Base-by-base conservation (phyloP, 352 stramenopile species). In the Globisporangium recalcitrans region DNA sequence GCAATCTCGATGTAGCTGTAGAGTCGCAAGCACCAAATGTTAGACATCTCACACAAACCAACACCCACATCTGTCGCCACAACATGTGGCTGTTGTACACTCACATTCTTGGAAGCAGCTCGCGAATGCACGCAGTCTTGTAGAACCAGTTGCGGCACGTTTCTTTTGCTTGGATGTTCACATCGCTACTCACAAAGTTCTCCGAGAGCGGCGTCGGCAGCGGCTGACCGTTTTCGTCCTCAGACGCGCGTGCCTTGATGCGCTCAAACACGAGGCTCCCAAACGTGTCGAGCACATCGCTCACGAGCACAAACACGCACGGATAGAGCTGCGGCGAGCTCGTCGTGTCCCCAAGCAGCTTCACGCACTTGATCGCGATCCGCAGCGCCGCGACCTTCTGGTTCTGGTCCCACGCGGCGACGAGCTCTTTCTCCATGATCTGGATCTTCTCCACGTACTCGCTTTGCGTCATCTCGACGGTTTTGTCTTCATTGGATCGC, bases 81-180 rank as follows among this genome's bases (percentile, higher is more conserved):
- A 86, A 34, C 16, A 5, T 36, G 36, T 14, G 26, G 2, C 14
- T 46, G 14, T 21, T 21, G 38, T n/a, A 21, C 5, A 21, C 72
- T 27, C 82, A 96, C 75, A 98, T 94, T 42, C 91, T 80, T 11
- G 91, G 91, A 36, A 97, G 69, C 22, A 98, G 80, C 60, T 97
- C 90, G 48, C 90, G 84, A 59, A 98, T 97, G 64, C 89, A 97
- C 16, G 89, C 88, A 0, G 87, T 96, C 73, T 98, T 98, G 82
- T 97, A 97, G 58, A 98, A 97, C 91, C 91, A 98, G 67, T 98
- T 98, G 14, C 90, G 87, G 24, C 87, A 96, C 24, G 87, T 98
- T 68, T 97, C 91, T 14, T 88, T 94, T 0, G 91, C 90, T 58
- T 95, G 85, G 14, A 91, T 75, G 54, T 90, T 90, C 11, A 97